Percentiles rank a stretch among this genome's conserved stretches.
These are phyloP conservation scores for Thermothielavioides terrestris DNA, from an alignment of 495 filamentous ascomycete genomes.

Conservation along the genomic window DNA sequence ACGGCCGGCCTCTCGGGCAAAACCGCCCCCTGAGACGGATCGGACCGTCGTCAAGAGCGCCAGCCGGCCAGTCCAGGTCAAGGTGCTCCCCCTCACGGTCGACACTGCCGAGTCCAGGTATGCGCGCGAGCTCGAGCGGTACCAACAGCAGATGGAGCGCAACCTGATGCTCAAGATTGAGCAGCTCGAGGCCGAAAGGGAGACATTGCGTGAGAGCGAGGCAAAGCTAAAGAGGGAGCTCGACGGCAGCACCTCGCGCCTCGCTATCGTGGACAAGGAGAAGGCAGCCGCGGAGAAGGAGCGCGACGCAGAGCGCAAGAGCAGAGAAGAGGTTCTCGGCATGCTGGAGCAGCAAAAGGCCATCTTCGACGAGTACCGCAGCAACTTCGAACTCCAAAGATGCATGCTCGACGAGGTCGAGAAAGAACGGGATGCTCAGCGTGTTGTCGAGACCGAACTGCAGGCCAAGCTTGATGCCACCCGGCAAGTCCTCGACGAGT, in stretches of 20 bases:
- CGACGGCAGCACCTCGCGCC: slow-evolving; percentile 20
- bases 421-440: slow-evolving; percentile 22
- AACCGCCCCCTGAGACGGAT: slow-evolving; percentile 21
- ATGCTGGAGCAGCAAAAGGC: slow-evolving; percentile 32
- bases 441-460: slow-evolving; percentile 15
- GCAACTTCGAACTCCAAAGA: slow-evolving; percentile 31
- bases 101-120: slow-evolving; percentile 7
- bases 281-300: slow-evolving; percentile 23
- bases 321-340: slow-evolving; percentile 13
- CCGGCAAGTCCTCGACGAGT: slow-evolving; percentile 32
- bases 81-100: slow-evolving; percentile 16
- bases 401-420: slow-evolving; percentile 28
- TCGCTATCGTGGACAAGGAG: slow-evolving; percentile 10
- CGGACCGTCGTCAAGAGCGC: slow-evolving; percentile 18
- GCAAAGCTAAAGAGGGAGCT: slow-evolving; percentile 26
- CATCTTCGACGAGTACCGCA: slow-evolving; percentile 36
- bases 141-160: slow-evolving; percentile 22
- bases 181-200: slow-evolving; percentile 34
- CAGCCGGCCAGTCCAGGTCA: slow-evolving; percentile 27
- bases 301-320: slow-evolving; percentile 19
- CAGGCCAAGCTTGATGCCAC: slow-evolving; percentile 29
- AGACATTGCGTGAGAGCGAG: slow-evolving; percentile 28
- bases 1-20: slow-evolving; percentile 21
- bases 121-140: slow-evolving; percentile 14
- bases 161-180: slow-evolving; percentile 32